A percentile compares a stretch with the other conserved stretches of the same genome.
Evolutionary conservation across 176 grass and related monocot genomes (phyloP).

Genomic region (Oryza meyeriana): DNA sequence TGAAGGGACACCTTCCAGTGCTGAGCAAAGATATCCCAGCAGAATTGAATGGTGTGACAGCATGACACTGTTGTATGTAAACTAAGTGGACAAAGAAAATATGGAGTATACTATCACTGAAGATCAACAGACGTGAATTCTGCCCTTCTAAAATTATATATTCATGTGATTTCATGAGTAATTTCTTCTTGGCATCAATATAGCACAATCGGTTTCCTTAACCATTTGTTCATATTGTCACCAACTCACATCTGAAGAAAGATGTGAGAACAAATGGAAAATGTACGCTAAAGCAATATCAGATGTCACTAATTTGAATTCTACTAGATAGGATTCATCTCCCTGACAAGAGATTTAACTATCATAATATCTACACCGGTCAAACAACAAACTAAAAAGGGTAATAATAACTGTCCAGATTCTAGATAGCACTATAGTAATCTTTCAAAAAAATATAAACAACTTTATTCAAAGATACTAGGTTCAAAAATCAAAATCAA

Average conservation of each 20-base stretch:
- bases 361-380: neutral
- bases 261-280: neutral
- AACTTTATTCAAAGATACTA: too few relatives aligned
- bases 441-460: too few relatives aligned
- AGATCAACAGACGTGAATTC: neutral
- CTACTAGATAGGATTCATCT: neutral
- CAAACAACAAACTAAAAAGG: neutral
- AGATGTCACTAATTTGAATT: neutral
- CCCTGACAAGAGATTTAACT: neutral
- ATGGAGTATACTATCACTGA: neutral
- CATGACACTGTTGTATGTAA: constrained; percentile 13
- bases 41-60: neutral
- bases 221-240: too few relatives aligned
- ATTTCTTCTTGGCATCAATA: neutral
- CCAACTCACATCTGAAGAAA: too few relatives aligned
- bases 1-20: constrained; percentile 69
- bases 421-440: neutral
- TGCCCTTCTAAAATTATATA: neutral
- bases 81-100: constrained; percentile 1
- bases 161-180: neutral
- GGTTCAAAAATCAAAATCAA: too few relatives aligned
- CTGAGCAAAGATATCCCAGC: constrained; percentile 9
- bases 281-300: neutral
- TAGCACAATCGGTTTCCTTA: neutral
- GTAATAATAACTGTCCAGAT: neutral